Evolutionary conservation across 371 early-diverging fungal species (phyloP).

Genomic region (Cokeromyces recurvatus): DNA sequence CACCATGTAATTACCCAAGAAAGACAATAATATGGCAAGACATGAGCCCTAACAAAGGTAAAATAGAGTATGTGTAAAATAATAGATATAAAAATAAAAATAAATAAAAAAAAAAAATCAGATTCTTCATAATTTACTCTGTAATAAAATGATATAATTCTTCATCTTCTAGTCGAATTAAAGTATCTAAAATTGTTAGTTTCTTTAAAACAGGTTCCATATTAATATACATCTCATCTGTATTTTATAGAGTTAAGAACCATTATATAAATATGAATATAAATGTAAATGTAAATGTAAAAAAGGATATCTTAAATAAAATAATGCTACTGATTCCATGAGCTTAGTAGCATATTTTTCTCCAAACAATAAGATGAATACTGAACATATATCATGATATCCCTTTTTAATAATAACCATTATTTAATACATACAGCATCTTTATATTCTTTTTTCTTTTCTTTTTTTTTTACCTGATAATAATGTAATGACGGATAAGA

Average conservation of each 20-base stretch:
- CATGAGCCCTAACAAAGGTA: slow-evolving; percentile 38
- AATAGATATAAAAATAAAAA: too few relatives aligned
- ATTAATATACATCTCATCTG: slow-evolving; percentile 61
- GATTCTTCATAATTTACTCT: too few relatives aligned
- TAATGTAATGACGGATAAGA: slow-evolving; percentile 58
- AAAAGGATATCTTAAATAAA: slow-evolving; percentile 59
- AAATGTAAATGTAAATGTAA: too few relatives aligned
- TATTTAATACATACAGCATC: too few relatives aligned
- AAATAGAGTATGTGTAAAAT: neutral
- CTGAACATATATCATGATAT: slow-evolving; percentile 69
- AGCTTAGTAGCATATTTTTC: slow-evolving; percentile 43
- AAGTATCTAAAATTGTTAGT: slow-evolving; percentile 45
- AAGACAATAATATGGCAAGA: slow-evolving; percentile 76
- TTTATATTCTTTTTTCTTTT: too few relatives aligned
- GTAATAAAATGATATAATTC: slow-evolving; percentile 45
- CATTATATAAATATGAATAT: too few relatives aligned
- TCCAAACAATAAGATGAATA: slow-evolving; percentile 55
- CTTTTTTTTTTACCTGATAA: slow-evolving; percentile 69
- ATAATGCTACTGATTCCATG: slow-evolving; percentile 51
- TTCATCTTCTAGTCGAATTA: slow-evolving; percentile 49
- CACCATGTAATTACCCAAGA: slow-evolving; percentile 89
- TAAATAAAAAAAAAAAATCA: too few relatives aligned
- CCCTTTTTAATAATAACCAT: slow-evolving; percentile 50
- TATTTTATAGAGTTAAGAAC: slow-evolving; percentile 4
- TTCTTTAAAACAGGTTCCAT: slow-evolving; percentile 58